These are phyloP conservation scores for Kwoniella dendrophila DNA, from an alignment of 768 basidiomycete genomes.

Conservation along the genomic window DNA sequence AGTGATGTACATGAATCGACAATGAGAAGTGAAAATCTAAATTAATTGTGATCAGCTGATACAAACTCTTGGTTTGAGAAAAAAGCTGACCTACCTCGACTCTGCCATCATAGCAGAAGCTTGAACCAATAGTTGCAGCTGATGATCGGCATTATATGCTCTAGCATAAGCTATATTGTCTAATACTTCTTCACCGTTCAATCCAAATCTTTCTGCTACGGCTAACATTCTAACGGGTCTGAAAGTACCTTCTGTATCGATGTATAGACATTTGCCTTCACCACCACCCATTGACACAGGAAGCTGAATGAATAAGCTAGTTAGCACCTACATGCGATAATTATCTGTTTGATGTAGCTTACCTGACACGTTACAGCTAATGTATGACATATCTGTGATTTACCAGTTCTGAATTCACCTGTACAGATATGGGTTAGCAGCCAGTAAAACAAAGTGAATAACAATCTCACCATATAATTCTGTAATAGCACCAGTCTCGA, in stretches of 20 bases:
- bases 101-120: constrained; percentile 99
- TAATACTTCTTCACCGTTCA: constrained; percentile 95
- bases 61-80: not conserved
- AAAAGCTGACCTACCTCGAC: constrained; percentile 67
- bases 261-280: constrained; percentile 97
- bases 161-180: constrained; percentile 98
- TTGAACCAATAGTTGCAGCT: constrained; percentile 80
- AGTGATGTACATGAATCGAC: constrained; percentile 95
- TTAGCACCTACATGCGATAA: not conserved
- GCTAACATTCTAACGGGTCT: constrained; percentile 92
- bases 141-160: constrained; percentile 98
- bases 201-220: constrained; percentile 91
- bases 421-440: not conserved
- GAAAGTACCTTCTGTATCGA: constrained; percentile 99
- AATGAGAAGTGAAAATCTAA: constrained; percentile 90
- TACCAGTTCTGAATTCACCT: constrained; percentile 95
- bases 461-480: constrained; percentile 72
- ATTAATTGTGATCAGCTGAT: not conserved
- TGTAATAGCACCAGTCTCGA: constrained; percentile 97
- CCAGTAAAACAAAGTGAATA: not conserved
- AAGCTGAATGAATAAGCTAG: constrained; percentile 58
- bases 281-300: constrained; percentile 98
- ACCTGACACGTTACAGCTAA: constrained; percentile 94
- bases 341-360: constrained; percentile 24
- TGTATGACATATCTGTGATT: constrained; percentile 97